Evolutionary conservation across 148 eudicot species (phyloP).

Genomic region (Chenopodium berlandieri): DNA sequence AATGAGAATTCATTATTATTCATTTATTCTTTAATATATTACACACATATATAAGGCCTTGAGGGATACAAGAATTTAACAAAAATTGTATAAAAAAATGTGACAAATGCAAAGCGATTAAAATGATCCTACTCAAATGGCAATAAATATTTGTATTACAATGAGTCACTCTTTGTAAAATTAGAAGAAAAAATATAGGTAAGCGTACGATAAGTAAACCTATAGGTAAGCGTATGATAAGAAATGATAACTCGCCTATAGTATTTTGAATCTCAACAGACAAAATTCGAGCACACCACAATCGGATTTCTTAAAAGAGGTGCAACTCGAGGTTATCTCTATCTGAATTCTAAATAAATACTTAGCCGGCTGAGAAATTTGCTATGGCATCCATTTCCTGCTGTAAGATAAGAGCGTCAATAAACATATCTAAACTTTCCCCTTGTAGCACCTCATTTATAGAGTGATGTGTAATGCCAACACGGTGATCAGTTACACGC

Average conservation of each 20-base stretch:
- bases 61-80: too few species aligned
- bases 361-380: slow-evolving; percentile 40
- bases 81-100: too few species aligned
- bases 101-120: too few species aligned
- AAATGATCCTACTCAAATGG: too few species aligned
- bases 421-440: slow-evolving; percentile 66
- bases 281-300: not conserved
- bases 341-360: slow-evolving; percentile 2
- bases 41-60: too few species aligned
- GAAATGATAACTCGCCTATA: not conserved
- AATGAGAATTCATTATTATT: too few species aligned
- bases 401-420: slow-evolving; percentile 80
- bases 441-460: slow-evolving; percentile 75
- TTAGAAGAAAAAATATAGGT: too few species aligned
- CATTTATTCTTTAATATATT: too few species aligned
- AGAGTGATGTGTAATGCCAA: slow-evolving; percentile 80
- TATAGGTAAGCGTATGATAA: too few species aligned
- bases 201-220: too few species aligned
- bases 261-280: not conserved
- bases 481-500: slow-evolving; percentile 94
- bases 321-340: not conserved
- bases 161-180: too few species aligned
- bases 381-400: slow-evolving; percentile 93
- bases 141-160: too few species aligned
- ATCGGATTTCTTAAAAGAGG: not conserved